phyloP scores from a whole-genome alignment of 2,329 filamentous ascomycete genomes.

The Fusarium abutilonis region DNA sequence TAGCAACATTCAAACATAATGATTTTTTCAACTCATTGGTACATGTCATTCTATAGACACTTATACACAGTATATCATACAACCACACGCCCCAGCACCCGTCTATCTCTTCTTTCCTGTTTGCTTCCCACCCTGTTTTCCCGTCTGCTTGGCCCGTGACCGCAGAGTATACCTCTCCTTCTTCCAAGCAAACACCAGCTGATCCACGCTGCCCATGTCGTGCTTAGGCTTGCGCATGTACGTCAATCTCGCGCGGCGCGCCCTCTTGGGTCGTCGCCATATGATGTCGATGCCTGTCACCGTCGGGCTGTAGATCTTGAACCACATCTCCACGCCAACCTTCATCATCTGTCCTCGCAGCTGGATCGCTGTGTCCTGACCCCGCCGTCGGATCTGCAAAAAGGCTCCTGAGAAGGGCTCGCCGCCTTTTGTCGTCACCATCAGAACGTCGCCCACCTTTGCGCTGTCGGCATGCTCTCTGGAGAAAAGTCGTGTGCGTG shows the following conservation, averaged over 20 bases:
- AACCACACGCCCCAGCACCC: slow-evolving; percentile 12
- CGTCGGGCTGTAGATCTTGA: slow-evolving; percentile 91
- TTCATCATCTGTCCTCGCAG: slow-evolving; percentile 87
- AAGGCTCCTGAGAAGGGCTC: slow-evolving; percentile 93
- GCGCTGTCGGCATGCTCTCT: slow-evolving; percentile 80
- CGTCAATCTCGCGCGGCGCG: slow-evolving; percentile 85
- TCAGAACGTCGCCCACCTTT: slow-evolving; percentile 88
- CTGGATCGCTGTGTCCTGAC: slow-evolving; percentile 87
- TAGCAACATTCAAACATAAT: neutral
- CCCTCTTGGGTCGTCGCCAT: slow-evolving; percentile 84
- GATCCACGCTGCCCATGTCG: slow-evolving; percentile 86
- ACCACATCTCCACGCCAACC: slow-evolving; percentile 95
- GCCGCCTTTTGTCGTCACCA: slow-evolving; percentile 80
- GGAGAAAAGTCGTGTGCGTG: slow-evolving; percentile 83
- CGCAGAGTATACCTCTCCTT: slow-evolving; percentile 56
- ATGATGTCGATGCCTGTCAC: slow-evolving; percentile 93
- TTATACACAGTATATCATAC: slow-evolving; percentile 48
- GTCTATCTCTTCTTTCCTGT: slow-evolving; percentile 35
- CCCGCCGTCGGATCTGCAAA: slow-evolving; percentile 86
- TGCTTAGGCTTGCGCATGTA: slow-evolving; percentile 91
- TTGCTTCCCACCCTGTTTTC: slow-evolving; percentile 27
- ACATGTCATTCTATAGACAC: slow-evolving; percentile 38
- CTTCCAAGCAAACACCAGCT: slow-evolving; percentile 70
- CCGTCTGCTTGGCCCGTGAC: slow-evolving; percentile 47
- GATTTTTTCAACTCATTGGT: slow-evolving; percentile 13